Conservation (phyloP, 257 asterid genomes). For the Plantago ovata region DNA sequence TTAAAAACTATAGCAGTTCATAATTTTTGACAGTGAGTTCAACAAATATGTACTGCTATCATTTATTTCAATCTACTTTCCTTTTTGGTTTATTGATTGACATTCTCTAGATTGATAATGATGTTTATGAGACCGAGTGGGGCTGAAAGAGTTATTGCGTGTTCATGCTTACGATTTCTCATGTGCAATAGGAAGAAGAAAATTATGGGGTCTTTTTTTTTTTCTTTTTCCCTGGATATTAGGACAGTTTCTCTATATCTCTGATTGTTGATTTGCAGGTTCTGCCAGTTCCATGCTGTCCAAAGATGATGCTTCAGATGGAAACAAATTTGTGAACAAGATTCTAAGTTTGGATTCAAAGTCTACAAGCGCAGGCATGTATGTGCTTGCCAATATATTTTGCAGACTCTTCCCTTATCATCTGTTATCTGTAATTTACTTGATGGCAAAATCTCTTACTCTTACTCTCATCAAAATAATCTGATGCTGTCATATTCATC, state of each 20-base stretch:
- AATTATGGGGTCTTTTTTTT: too few relatives aligned
- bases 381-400: conserved; percentile 27
- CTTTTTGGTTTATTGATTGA: too few relatives aligned
- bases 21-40: too few relatives aligned
- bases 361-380: conserved; percentile 61
- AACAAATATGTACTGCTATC: too few relatives aligned
- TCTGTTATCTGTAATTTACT: neutral
- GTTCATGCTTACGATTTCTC: too few relatives aligned
- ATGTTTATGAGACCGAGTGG: too few relatives aligned
- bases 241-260: neutral
- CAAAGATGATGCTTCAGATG: conserved; percentile 68
- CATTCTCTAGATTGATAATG: too few relatives aligned
- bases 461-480: neutral
- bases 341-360: conserved; percentile 40
- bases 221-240: too few relatives aligned
- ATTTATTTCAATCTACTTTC: too few relatives aligned
- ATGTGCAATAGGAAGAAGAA: too few relatives aligned
- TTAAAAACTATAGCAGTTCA: too few relatives aligned
- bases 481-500: neutral
- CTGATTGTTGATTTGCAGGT: conserved; percentile 47
- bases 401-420: neutral
- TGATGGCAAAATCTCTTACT: neutral
- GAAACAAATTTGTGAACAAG: conserved; percentile 52
- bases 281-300: conserved; percentile 92
- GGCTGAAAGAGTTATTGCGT: too few relatives aligned